Base-by-base conservation (phyloP, 2,329 filamentous ascomycete species). In the Colletotrichum orchidophilum region DNA sequence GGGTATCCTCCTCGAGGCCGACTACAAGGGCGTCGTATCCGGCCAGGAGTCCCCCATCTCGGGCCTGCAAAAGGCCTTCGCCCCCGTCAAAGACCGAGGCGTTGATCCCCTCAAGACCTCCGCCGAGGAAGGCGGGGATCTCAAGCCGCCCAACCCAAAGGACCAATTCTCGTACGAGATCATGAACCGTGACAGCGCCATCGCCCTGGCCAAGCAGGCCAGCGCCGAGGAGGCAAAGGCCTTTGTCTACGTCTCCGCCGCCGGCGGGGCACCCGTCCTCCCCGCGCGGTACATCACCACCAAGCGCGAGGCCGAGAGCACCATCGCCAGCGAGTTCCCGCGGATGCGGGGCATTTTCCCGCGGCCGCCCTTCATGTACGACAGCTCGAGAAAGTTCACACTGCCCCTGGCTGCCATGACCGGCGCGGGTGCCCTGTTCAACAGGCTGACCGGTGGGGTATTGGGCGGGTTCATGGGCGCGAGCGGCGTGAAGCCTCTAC, bases 1-100 rank as follows among this genome's bases (percentile, higher is more conserved):
- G 92, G 96, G 96, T 11, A 98, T 99, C 76, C 87, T 99, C 21
- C 89, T 99, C 11, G 96, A 99, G 85, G 95, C 95, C 60, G 96
- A 99, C 85, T 99, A 99, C 89, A 99, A 99, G 83, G 93, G 93
- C 75, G 92, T 97, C 18, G 80, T 99, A 29, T 92, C 91, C 24
- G 96, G 96, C 61, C 91, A 89, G 71, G 95, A 97, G 77, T 94
- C 93, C 0, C 91, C 94, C n/a, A 82, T 97, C 63, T 83, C 90
- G 7, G 96, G 94, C 1, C 84, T 99, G 15, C 89, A 90, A 73
- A 91, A 92, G 76, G 94, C 94, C 29, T 97, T 98, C 80, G 90
- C 91, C 62, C 80, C 89, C 1, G 87, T 88, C 2, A 92, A 92
- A 39, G 85, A 83, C 77, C 88, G 90, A 67, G 89, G 90, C 64